These are phyloP conservation scores for Aureobasidium subglaciale DNA, from an alignment of 2,329 filamentous ascomycete genomes.

Conservation along the genomic window DNA sequence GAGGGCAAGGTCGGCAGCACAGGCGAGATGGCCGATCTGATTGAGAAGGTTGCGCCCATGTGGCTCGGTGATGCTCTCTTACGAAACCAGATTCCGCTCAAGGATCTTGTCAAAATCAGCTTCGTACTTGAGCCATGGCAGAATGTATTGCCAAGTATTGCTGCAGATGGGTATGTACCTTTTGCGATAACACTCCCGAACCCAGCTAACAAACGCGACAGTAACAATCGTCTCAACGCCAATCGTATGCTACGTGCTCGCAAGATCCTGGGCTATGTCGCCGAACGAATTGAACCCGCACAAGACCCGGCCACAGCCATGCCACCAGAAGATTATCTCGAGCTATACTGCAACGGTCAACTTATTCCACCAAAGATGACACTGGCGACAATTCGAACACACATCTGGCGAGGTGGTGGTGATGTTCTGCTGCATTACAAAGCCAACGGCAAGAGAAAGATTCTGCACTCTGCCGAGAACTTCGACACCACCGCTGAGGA, in stretches of 20 bases:
- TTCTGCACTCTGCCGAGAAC: constrained; percentile 22
- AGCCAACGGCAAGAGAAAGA: constrained; percentile 73
- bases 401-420: constrained; percentile 91
- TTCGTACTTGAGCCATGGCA: constrained; percentile 82
- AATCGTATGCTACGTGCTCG: constrained; percentile 94
- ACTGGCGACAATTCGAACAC: constrained; percentile 82
- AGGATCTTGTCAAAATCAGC: constrained; percentile 94
- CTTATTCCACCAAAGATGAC: constrained; percentile 72
- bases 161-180: constrained; percentile 57
- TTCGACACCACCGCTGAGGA: neutral
- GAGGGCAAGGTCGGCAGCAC: constrained; percentile 77
- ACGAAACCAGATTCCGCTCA: constrained; percentile 69
- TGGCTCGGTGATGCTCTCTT: constrained; percentile 89
- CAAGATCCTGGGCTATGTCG: constrained; percentile 88
- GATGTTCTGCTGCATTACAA: constrained; percentile 90
- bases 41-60: constrained; percentile 80
- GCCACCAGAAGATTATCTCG: constrained; percentile 85
- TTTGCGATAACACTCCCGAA: too few species aligned
- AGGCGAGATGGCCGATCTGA: constrained; percentile 67
- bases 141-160: constrained; percentile 58
- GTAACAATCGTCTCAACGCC: constrained; percentile 86
- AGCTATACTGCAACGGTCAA: constrained; percentile 72
- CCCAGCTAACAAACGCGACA: too few species aligned
- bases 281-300: constrained; percentile 77
- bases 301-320: constrained; percentile 41